These are phyloP conservation scores for Dovyalis caffra DNA, from an alignment of 345 rosid species.

Conservation along the genomic window DNA sequence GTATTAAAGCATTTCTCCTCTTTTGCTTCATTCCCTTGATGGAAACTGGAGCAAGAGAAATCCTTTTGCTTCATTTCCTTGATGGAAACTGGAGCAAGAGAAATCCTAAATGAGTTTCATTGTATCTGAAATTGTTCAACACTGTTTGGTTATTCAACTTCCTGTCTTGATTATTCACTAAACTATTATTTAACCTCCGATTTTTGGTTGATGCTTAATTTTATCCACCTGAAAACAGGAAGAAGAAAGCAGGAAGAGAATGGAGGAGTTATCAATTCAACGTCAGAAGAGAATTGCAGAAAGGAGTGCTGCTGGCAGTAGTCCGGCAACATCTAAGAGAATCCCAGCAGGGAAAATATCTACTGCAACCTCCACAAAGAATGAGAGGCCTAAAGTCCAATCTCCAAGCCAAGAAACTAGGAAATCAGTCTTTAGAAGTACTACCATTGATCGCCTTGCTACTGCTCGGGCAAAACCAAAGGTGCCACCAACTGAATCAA, in stretches of 20 bases:
- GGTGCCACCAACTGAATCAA: conserved; percentile 38
- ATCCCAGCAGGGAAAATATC: conserved; percentile 33
- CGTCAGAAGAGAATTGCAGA: conserved; percentile 95
- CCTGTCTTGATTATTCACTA: background rate
- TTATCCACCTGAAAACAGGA: conserved; percentile 46
- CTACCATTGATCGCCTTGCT: conserved; percentile 91
- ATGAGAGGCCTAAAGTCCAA: conserved; percentile 35
- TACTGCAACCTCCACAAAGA: conserved; percentile 27
- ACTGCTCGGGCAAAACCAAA: conserved; percentile 50
- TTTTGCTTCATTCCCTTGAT: background rate
- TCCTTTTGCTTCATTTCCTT: background rate
- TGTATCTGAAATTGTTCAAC: background rate
- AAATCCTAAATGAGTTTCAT: background rate
- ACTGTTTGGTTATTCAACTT: background rate
- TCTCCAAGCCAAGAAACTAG: conserved; percentile 42
- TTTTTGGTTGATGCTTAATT: background rate
- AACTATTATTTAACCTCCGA: background rate
- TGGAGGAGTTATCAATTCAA: conserved; percentile 66
- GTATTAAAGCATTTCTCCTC: background rate
- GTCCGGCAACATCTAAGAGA: conserved; percentile 42
- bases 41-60: background rate
- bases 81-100: background rate
- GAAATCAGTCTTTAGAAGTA: conserved; percentile 62
- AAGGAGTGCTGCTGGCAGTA: conserved; percentile 57
- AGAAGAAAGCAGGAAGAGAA: conserved; percentile 77